Base-by-base conservation (phyloP, 768 basidiomycete genomes). In the Crucibulum laeve region DNA sequence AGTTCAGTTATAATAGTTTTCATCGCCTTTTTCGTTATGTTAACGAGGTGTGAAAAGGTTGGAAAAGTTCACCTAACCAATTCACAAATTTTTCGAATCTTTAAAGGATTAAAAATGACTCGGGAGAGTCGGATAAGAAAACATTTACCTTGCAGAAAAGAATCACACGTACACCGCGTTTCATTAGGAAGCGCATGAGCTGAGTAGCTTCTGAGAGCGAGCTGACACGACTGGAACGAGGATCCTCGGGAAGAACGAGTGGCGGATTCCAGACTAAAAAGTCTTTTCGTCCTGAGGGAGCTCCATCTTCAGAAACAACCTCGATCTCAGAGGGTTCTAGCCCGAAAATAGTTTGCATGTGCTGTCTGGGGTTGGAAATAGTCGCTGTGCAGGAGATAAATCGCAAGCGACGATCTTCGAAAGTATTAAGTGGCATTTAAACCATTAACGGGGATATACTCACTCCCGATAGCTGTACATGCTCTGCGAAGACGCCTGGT, bases 371-470 rank as follows among this genome's bases (percentile, higher is more conserved):
- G 47, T 89, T 85, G 4, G 81, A 69, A 34, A 95, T 84, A 0
- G 91, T 95, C 25, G 91, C 91, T 48, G 87, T 91, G 56, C 91
- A 94, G 10, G 90, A 91, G 4, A 94, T 77, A 54, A 89, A 91
- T 14, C 67, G 74, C 2, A 74, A 56, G 0, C 63, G 65, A 38
- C 62, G 61, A 53, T 90, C 88, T 87, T 17, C 32, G 41, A 19
- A n/a, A 25, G 21, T 17, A 21, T 17, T 23, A 22, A 25, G 22
- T 18, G 15, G 18, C 37, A 24, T 23, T 18, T n/a, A 14, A 45
- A 34, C 10, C 22, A 24, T 25, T 38, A 25, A 5, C 14, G n/a
- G 7, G 15, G 13, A 19, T 11, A 10, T 30, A 55, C 82, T 44
- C 50, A 90, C 86, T 90, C 51, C 91, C 85, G 36, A 92, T 71